A percentile compares a stretch with the other conserved stretches of the same genome.
These are phyloP conservation scores for Cenococcum geophilum DNA, from an alignment of 495 filamentous ascomycete species.

Conservation along the genomic window DNA sequence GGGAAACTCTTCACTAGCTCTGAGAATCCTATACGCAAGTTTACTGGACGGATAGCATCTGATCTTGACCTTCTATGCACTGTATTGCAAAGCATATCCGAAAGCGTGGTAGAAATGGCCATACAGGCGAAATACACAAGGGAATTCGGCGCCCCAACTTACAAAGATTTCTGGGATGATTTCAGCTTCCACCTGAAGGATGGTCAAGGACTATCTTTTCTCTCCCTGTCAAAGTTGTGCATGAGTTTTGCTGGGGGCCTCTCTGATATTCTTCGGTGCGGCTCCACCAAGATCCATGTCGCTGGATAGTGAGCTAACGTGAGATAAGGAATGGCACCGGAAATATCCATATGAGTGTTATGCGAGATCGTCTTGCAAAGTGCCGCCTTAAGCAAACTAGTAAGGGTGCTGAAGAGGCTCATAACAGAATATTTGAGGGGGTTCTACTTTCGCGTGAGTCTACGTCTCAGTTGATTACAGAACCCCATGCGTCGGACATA, in stretches of 20 bases:
- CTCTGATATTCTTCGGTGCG: constrained; percentile 11
- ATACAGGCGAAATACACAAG: constrained; percentile 9
- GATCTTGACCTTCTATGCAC: constrained; percentile 20
- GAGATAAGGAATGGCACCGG: constrained; percentile 8
- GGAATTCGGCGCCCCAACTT: neutral
- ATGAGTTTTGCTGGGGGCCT: constrained; percentile 15
- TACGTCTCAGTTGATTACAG: neutral
- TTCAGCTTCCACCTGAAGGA: constrained; percentile 20
- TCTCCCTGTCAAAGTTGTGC: constrained; percentile 12
- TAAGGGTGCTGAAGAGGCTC: constrained; percentile 3
- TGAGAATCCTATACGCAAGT: neutral
- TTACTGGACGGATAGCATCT: neutral
- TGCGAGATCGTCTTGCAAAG: constrained; percentile 13
- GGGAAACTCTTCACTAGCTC: neutral
- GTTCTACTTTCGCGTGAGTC: constrained; percentile 17
- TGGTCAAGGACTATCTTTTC: constrained; percentile 14
- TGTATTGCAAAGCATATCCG: constrained; percentile 10
- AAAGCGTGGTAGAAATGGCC: constrained; percentile 11
- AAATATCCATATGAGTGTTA: constrained; percentile 17
- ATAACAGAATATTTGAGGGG: constrained; percentile 14
- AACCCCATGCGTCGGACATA: neutral
- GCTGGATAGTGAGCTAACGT: neutral
- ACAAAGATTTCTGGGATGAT: constrained; percentile 21
- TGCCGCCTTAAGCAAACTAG: constrained; percentile 20
- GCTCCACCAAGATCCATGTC: neutral